Percentiles rank a stretch among this genome's conserved stretches.
phyloP scores from a whole-genome alignment of 148 eudicot genomes.

The Dysphania ambrosioides region DNA sequence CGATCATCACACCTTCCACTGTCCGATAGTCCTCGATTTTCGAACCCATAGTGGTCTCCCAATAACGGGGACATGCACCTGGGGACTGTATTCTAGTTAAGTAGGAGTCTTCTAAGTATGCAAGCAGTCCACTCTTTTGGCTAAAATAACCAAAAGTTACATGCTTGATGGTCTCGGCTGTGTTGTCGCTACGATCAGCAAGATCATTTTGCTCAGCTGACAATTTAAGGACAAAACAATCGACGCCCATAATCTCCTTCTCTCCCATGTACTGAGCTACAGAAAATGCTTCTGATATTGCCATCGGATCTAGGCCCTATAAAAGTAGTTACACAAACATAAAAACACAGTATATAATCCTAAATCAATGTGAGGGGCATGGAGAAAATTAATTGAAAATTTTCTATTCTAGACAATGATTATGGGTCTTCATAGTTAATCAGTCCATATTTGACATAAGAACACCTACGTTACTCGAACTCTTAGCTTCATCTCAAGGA shows the following conservation, averaged over 20 bases:
- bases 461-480: too few relatives aligned
- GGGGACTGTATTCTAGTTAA: constrained; percentile 85
- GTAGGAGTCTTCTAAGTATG: constrained; percentile 84
- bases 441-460: too few relatives aligned
- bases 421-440: background rate
- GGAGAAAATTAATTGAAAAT: too few relatives aligned
- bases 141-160: constrained; percentile 85
- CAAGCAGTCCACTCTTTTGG: constrained; percentile 79
- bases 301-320: constrained; percentile 86
- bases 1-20: constrained; percentile 77
- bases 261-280: constrained; percentile 88
- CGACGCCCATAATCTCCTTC: constrained; percentile 55
- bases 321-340: too few relatives aligned
- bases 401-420: background rate
- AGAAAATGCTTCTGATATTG: constrained; percentile 70
- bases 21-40: constrained; percentile 72
- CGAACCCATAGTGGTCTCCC: constrained; percentile 92
- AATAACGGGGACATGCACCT: constrained; percentile 63
- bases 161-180: constrained; percentile 92
- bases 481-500: too few relatives aligned
- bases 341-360: too few relatives aligned
- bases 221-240: constrained; percentile 74
- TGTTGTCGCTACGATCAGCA: constrained; percentile 71
- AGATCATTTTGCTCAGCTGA: constrained; percentile 70
- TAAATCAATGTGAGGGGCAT: too few relatives aligned